Conservation (phyloP, 371 early-diverging fungal genomes). For the Modicella reniformis region DNA sequence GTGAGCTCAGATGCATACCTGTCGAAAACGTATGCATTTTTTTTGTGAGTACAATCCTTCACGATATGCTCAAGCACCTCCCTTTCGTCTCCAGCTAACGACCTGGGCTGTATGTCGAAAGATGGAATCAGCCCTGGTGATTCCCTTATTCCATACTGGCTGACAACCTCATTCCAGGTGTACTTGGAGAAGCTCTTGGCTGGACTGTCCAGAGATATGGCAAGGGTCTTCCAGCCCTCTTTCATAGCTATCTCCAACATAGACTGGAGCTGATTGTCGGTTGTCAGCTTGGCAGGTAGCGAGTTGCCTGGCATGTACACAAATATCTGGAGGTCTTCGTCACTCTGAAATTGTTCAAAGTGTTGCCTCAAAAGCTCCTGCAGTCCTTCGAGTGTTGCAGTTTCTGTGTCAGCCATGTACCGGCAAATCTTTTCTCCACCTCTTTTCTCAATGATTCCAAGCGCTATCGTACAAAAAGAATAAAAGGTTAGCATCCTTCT, state of each 20-base stretch:
- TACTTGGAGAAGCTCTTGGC: constrained; percentile 22
- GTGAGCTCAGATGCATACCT: constrained; percentile 5
- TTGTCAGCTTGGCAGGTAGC: constrained; percentile 5
- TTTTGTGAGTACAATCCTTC: constrained; percentile 14
- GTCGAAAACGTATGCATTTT: constrained; percentile 7
- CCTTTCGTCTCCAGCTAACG: constrained; percentile 7
- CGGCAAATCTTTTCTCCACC: too few relatives aligned
- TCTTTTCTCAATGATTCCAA: too few relatives aligned
- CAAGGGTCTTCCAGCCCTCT: constrained; percentile 13
- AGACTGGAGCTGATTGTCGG: constrained; percentile 11
- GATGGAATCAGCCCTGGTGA: background rate
- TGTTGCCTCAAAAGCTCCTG: too few relatives aligned
- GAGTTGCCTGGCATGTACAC: constrained; percentile 7
- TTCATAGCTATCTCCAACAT: constrained; percentile 11
- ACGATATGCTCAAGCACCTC: constrained; percentile 9
- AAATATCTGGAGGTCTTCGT: constrained; percentile 12
- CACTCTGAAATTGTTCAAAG: too few relatives aligned
- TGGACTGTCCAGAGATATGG: constrained; percentile 21
- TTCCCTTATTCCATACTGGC: constrained; percentile 7
- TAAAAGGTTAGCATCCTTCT: too few relatives aligned
- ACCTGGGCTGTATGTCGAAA: constrained; percentile 13
- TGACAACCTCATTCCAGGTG: constrained; percentile 8
- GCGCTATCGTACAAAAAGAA: too few relatives aligned
- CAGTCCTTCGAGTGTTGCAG: too few relatives aligned
- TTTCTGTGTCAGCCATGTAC: too few relatives aligned